Base-by-base conservation (phyloP, 345 rosid genomes). In the Microthlaspi erraticum region DNA sequence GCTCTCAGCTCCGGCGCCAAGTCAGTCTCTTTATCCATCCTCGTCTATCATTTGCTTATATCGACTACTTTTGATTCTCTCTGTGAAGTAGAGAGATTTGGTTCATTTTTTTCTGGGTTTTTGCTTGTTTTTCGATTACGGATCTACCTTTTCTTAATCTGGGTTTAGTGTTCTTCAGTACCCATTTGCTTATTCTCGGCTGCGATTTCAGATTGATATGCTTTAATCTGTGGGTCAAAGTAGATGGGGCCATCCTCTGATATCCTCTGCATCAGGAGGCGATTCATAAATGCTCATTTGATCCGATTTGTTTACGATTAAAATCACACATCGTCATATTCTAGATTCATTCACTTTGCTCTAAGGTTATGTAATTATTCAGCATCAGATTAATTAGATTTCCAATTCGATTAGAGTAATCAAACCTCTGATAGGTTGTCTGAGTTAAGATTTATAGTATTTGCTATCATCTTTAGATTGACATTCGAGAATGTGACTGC, bases 1-100 rank as follows among this genome's bases (percentile, higher is more conserved):
- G 84, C 95, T 11, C 83, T 90, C 57, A 82, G 83, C 61, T 80
- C 95, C 46, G 79, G 83, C 39, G 36, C 89, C 64, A 87, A 80
- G 96, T 89, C 12, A 50, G 86, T 77, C 51, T 55, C 39, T 53
- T 32, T 57, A 8, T 34, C 44, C 33, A 34, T 45, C 66, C 17
- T 43, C 49, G 5, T 16, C 2, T 37, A 31, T 78, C 56, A 29
- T 42, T n/a, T 16, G 2, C 8, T 12, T 11, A 18, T 11, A 20
- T 68, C 50, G 66, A 37, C 44, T 78, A 26, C 29, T 65, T 61
- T 42, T 44, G 56, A 32, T 60, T 41, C 16, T 73, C 12, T 73
- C 12, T 52, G 39, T 8, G 2, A 31, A 14, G 9, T 46, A 37
- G 0, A 43, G 6, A 76, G 74, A 78, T 71, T 64, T 65, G 76